Evolutionary conservation across 202 grass and related monocot species (phyloP), one percentile per base, ranked within the genome.

Genomic region (Panicum hallii): DNA sequence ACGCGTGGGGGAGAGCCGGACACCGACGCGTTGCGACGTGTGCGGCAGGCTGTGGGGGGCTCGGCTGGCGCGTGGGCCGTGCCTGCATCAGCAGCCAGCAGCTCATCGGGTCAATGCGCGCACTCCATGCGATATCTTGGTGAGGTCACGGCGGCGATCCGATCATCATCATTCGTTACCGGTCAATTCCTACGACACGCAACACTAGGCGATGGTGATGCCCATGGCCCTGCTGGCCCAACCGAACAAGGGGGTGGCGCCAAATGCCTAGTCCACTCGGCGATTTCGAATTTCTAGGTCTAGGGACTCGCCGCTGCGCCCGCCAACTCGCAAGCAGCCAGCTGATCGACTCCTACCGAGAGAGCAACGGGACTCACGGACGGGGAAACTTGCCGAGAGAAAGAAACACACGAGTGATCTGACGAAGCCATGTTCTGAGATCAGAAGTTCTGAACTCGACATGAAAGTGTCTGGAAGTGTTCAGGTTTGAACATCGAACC

Each of bases 41-140:
- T 53, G 77, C 45, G 46, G 46, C 77, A 0, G 14, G 15, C 4
- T 38, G 36, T 38, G 36, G 40, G n/a, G 52, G 36, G 28, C 43
- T 26, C 47, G 47, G 47, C 12, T 12, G 47, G 47, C 47, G 47
- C 36, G 53, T 47, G 67, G 74, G 54, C 74, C 23, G 57, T 71
- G 17, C 10, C 10, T 23, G 13, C 4, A 11, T 17, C 52, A 26
- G 5, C 50, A 5, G 50, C 10, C 10, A 41, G 13, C 4, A 11
- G 23, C 52, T 28, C 79, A 61, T 87, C 63, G 72, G 85, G 85
- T 87, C 85, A 82, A 87, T 82, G 85, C 79, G 62, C 42, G 0
- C 42, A 70, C 10, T 40, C 17, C 6, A 36, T 50, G 28, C 46
- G 45, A 4, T 36, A 78, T 88, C 80, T 11, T 12, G 30, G 11